These are phyloP conservation scores for Polygonum aviculare DNA, from an alignment of 148 eudicot species.

Conservation along the genomic window DNA sequence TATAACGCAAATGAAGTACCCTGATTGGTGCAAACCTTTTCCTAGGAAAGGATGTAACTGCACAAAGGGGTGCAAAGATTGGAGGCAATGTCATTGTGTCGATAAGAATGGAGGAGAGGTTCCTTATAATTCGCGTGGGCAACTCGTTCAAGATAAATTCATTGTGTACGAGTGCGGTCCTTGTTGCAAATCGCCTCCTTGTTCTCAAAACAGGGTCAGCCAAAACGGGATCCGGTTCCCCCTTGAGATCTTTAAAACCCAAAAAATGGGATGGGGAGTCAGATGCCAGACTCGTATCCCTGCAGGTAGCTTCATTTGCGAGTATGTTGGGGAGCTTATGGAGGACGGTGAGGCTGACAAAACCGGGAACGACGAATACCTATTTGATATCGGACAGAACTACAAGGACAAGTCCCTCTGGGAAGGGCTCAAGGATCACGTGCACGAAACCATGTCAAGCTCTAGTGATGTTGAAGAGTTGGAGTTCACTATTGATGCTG, in stretches of 20 bases:
- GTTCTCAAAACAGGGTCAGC: slow-evolving; percentile 68
- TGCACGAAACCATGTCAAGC: slow-evolving; percentile 17
- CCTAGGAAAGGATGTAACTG: slow-evolving; percentile 51
- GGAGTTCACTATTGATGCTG: slow-evolving; percentile 82
- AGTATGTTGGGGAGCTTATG: slow-evolving; percentile 79
- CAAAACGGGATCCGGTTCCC: slow-evolving; percentile 64
- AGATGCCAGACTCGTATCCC: slow-evolving; percentile 59
- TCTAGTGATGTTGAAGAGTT: slow-evolving; percentile 31
- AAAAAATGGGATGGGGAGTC: slow-evolving; percentile 83
- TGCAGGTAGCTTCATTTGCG: slow-evolving; percentile 83
- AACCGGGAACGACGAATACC: slow-evolving; percentile 30
- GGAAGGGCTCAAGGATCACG: slow-evolving; percentile 25
- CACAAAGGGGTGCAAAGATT: slow-evolving; percentile 45
- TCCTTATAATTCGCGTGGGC: slow-evolving; percentile 66
- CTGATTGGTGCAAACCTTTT: slow-evolving; percentile 28
- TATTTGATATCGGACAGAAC: slow-evolving; percentile 46
- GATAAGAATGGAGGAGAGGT: slow-evolving; percentile 66
- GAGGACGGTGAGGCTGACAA: slow-evolving; percentile 79
- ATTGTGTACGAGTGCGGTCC: slow-evolving; percentile 87
- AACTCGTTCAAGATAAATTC: slow-evolving; percentile 60
- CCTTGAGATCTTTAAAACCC: slow-evolving; percentile 82
- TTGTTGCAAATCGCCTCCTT: slow-evolving; percentile 63
- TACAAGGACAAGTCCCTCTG: slow-evolving; percentile 33
- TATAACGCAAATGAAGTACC: slow-evolving; percentile 48
- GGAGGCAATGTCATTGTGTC: slow-evolving; percentile 51